A percentile compares a stretch with the other conserved stretches of the same genome.
These are phyloP conservation scores for Candida patagonica DNA, from an alignment of 805 yeast species.

Conservation along the genomic window DNA sequence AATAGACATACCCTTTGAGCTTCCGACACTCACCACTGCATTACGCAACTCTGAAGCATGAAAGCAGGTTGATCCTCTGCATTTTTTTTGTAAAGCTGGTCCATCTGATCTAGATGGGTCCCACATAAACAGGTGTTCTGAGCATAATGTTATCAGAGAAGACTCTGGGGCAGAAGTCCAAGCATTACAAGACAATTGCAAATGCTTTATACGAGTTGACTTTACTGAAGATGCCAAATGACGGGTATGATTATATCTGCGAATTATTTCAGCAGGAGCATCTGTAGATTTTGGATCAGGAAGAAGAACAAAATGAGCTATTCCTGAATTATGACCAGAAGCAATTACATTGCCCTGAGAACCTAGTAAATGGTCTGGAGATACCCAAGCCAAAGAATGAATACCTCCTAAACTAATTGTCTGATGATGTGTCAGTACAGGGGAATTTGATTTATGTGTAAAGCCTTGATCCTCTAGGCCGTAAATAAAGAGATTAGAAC, in stretches of 20 bases:
- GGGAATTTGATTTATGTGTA: background rate
- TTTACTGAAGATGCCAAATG: slow-evolving; percentile 32
- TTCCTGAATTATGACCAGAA: slow-evolving; percentile 71
- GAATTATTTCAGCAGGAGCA: slow-evolving; percentile 60
- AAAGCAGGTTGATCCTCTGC: slow-evolving; percentile 42
- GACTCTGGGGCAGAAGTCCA: slow-evolving; percentile 39
- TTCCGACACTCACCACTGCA: slow-evolving; percentile 51
- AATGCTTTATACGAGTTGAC: slow-evolving; percentile 24
- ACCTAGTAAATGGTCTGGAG: slow-evolving; percentile 27
- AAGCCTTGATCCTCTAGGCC: slow-evolving; percentile 28
- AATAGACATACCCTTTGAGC: slow-evolving; percentile 61
- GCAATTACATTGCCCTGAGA: slow-evolving; percentile 38
- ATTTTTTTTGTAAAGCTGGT: slow-evolving; percentile 47
- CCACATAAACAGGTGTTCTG: slow-evolving; percentile 69
- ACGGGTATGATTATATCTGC: slow-evolving; percentile 69
- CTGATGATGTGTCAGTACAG: slow-evolving; percentile 46
- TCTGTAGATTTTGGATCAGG: slow-evolving; percentile 44
- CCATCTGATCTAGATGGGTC: slow-evolving; percentile 50
- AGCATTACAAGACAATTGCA: slow-evolving; percentile 31
- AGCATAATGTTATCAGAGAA: slow-evolving; percentile 52
- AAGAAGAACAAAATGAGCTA: slow-evolving; percentile 59
- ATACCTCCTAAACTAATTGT: slow-evolving; percentile 48
- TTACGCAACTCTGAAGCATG: slow-evolving; percentile 40
- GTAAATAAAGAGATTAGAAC: slow-evolving; percentile 43
- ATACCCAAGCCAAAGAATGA: slow-evolving; percentile 36